Base-by-base conservation (phyloP, 2,329 filamentous ascomycete species). In the Cadophora gregata region DNA sequence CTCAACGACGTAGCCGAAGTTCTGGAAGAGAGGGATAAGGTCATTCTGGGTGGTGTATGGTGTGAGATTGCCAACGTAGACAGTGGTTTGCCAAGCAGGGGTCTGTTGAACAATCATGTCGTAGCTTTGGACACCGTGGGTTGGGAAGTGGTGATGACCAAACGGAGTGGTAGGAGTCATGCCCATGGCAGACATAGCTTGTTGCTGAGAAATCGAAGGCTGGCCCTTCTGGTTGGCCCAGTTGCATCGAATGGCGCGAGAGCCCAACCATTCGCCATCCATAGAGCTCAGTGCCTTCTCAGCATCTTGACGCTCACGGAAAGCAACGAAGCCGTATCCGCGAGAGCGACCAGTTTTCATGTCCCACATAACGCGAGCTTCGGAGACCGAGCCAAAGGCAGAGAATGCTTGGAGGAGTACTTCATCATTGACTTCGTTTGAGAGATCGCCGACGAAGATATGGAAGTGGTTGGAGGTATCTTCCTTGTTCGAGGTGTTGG, bases 221-320 rank as follows among this genome's bases (percentile, higher is more conserved):
- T 99, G 96, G n/a, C 96, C 96, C 85, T 99, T 99, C 78, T 99
- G 96, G 83, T 99, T 99, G 68, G 96, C 96, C 96, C 96, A 99
- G 85, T 99, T 99, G 87, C 95, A 98, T 74, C 96, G 94, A 77
- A 99, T 99, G 48, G 96, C 96, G 71, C 96, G 92, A 75, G 96
- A 98, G 63, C 96, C 96, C 61, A 99, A 90, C 96, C 96, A 99
- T 82, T 99, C 96, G 70, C 96, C 96, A 77, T 99, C 96, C 96
- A 99, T 99, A 70, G 93, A 93, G 81, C 91, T 97, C 76, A 99
- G 81, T 1, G 96, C 95, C 81, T 97, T 97, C 80, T 99, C 96
- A 31, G 96, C 96, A 76, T 99, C 96, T 42, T 87, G 83, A 70
- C 95, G 93, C 70, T 99, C 96, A 70, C 95, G 92, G 86, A 97